A percentile compares a stretch with the other conserved stretches of the same genome.
These are phyloP conservation scores for Oryza rufipogon DNA, from an alignment of 176 grass and related monocot species.

Conservation along the genomic window DNA sequence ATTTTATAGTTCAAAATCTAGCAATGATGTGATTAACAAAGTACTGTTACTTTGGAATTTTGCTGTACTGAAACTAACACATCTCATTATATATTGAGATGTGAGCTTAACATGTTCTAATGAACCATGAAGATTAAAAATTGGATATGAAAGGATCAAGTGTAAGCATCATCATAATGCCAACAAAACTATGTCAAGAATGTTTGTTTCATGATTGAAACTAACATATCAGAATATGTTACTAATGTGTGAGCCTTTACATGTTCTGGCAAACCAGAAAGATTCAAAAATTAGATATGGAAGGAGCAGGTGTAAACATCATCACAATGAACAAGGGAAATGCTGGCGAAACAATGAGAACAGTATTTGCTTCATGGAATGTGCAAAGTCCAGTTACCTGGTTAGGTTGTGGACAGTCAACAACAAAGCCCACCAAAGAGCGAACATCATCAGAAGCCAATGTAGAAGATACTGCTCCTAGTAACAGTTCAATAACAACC, in stretches of 20 bases:
- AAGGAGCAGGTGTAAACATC: slow-evolving; percentile 37
- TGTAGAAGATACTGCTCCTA: slow-evolving; percentile 71
- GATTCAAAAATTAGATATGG: slow-evolving; percentile 25
- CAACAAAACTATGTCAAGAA: background rate
- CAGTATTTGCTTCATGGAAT: slow-evolving; percentile 36
- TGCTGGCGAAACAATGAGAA: background rate
- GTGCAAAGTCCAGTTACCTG: slow-evolving; percentile 56
- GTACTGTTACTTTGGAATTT: slow-evolving; percentile 10
- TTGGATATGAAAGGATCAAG: slow-evolving; percentile 12
- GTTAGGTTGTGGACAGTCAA: slow-evolving; percentile 84
- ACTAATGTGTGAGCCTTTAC: slow-evolving; percentile 8
- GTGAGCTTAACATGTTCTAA: background rate
- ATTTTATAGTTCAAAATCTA: slow-evolving; percentile 29
- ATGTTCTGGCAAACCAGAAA: slow-evolving; percentile 5
- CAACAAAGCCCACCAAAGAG: slow-evolving; percentile 75
- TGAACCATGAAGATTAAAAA: slow-evolving; percentile 24
- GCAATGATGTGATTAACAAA: slow-evolving; percentile 29
- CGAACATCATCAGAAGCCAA: slow-evolving; percentile 65
- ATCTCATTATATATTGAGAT: background rate
- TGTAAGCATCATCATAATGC: slow-evolving; percentile 16
- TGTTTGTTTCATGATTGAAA: background rate
- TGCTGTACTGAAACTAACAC: slow-evolving; percentile 23
- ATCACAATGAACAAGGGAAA: slow-evolving; percentile 41
- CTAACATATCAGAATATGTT: background rate
- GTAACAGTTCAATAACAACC: slow-evolving; percentile 81